Percentiles rank a stretch among this genome's conserved stretches.
phyloP scores from a whole-genome alignment of 1,139 yeast species.

The Geotrichum fermentans region DNA sequence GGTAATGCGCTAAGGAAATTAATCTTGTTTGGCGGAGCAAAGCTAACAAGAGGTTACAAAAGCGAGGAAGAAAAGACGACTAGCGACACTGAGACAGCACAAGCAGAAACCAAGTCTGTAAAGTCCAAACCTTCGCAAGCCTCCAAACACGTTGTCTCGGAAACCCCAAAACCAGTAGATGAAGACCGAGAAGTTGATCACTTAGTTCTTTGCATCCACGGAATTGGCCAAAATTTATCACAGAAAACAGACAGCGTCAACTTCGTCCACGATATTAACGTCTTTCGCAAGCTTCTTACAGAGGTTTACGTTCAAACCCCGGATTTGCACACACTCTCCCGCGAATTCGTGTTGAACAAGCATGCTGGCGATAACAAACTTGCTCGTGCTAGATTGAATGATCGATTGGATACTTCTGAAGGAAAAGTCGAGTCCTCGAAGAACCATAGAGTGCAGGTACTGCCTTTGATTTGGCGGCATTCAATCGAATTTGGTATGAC shows the following conservation, averaged over 20 bases:
- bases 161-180: neutral
- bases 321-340: conserved; percentile 32
- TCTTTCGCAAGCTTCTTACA: conserved; percentile 60
- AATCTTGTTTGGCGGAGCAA: conserved; percentile 24
- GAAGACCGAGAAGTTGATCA: conserved; percentile 53
- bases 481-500: conserved; percentile 28
- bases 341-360: conserved; percentile 1
- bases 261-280: conserved; percentile 76
- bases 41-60: conserved; percentile 29
- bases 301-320: conserved; percentile 48
- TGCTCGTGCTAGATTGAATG: neutral
- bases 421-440: neutral
- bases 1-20: conserved; percentile 14
- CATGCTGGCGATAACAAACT: conserved; percentile 7
- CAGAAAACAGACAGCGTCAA: conserved; percentile 70
- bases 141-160: neutral
- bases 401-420: neutral
- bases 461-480: conserved; percentile 38
- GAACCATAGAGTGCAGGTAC: conserved; percentile 59
- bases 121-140: conserved; percentile 2
- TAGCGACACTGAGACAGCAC: conserved; percentile 9
- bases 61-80: conserved; percentile 14
- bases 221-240: conserved; percentile 83
- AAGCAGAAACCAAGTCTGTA: conserved; percentile 9
- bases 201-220: conserved; percentile 77